Evolutionary conservation across 148 eudicot genomes (phyloP), one percentile per base, ranked within the genome.

Genomic region (Gaultheria prostrata): DNA sequence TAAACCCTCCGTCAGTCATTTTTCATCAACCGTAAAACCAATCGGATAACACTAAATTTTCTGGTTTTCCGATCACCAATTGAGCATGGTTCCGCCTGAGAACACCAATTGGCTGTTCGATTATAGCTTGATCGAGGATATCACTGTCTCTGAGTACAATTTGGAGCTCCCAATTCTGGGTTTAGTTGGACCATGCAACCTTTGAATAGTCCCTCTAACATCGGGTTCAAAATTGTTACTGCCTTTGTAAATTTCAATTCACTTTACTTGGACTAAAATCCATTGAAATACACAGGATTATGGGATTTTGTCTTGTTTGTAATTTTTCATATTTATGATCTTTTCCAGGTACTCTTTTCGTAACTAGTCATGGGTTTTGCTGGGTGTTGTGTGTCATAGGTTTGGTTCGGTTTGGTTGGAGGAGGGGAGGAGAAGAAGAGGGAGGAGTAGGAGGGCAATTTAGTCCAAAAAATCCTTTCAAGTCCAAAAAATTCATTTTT

Each of bases 21-120:
- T 12, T 77, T 28, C 61, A 6, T 15, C 20, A 11, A 1, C 63
- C n/a, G 3, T 30, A 12, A 77, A n/a, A n/a, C 5, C 43, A 7
- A 1, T 9, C 45, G 24, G 82, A 14, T n/a, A 15, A 63, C 45
- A 4, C 3, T 26, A 15, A 26, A 21, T 24, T 63, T 59, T 43
- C 83, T 85, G 86, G 84, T 28, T 67, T 80, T 28, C 85, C 84
- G 86, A 83, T 51, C 1, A 28, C 45, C 85, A 50, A 80, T 65
- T 85, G 83, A 85, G 83, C 14, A 94, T 94, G 94, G 91, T 83
- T 79, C 88, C 92, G 0, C 93, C 88, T 69, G 98, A 94, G 69
- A 88, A 90, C 86, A 84, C 89, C 80, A 93, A 91, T 89, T 93
- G 94, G 96, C 78, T 93, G 18, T 88, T 84, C 79, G 94, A 93